Evolutionary conservation across 108 stramenopile genomes (phyloP), one percentile per base, ranked within the genome.

Genomic region (Parmales sp.): DNA sequence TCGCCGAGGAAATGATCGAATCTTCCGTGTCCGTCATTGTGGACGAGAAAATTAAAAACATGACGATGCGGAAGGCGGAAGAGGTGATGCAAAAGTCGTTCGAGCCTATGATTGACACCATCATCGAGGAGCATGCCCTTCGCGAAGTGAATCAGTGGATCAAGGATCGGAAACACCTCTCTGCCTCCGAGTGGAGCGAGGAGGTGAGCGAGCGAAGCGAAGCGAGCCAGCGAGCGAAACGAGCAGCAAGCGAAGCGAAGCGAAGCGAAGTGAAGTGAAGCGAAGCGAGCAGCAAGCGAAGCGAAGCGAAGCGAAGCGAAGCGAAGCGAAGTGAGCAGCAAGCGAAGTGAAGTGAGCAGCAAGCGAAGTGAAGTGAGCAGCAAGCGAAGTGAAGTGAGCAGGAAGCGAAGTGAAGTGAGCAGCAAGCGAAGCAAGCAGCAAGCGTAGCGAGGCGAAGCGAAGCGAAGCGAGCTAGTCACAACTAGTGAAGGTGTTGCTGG

Each of bases 1-100:
- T 60, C 11, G 18, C 13, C n/a, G 54, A 60, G 26, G 54, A 60
- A 31, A 60, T 60, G 54, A 60, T 60, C 54, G 54, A 60, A 4
- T 34, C 29, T 13, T 28, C 11, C 31, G 28, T 60, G 26, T 28
- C 29, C 54, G 54, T 34, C 2, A 6, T 60, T 11, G 54, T 20
- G 29, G 54, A 60, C 2, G n/a, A 34, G 3, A 60, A 60, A 20
- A 3, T 60, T 1, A 13, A 28, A 20, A 16, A 11, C 26, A 60
- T 60, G 54, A 20, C 54, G 26, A 34, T 34, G 54, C 3, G 54
- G 4, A 60, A 60, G 31, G 54, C 54, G 2, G 13, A 34, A 13
- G 54, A 60, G 16, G 54, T 60, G 8, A 60, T 20, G 25, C 26
- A 20, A 16, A 20, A 11, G 0, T 31, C 36, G 29, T 34, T 34